Evolutionary conservation across 31 red algal genomes (phyloP).

Genomic region (Asparagopsis taxiformis): DNA sequence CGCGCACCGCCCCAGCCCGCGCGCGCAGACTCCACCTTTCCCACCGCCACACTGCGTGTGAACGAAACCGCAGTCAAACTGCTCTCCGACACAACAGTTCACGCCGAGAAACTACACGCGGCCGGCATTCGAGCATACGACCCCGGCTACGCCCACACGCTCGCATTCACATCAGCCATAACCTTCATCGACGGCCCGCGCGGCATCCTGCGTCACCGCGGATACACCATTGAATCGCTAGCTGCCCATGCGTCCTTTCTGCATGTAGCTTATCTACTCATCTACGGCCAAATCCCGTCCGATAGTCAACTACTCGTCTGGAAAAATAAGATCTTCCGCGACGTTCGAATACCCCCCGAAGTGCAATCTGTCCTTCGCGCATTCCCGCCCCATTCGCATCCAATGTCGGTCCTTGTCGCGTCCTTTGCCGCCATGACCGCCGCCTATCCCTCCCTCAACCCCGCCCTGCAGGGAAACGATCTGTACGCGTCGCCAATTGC

Average conservation of each 20-base stretch:
- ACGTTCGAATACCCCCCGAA: neutral
- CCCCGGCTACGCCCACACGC: constrained; percentile 93
- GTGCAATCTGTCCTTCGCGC: constrained; percentile 16
- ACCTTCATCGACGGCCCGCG: constrained; percentile 73
- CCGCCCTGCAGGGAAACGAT: constrained; percentile 43
- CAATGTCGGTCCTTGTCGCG: constrained; percentile 87
- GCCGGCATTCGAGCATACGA: constrained; percentile 72
- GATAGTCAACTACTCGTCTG: constrained; percentile 8
- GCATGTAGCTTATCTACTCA: constrained; percentile 61
- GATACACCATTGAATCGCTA: constrained; percentile 72
- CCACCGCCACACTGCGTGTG: no score
- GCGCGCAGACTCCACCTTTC: no score
- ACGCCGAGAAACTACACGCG: constrained; percentile 14
- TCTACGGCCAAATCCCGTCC: constrained; percentile 65
- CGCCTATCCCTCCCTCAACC: constrained; percentile 62
- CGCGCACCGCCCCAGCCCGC: no score
- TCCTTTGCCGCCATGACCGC: constrained; percentile 72
- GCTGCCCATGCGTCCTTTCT: constrained; percentile 59
- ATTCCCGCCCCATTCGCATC: constrained; percentile 66
- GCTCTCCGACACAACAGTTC: no score
- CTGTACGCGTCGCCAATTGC: constrained; percentile 30
- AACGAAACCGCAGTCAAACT: no score
- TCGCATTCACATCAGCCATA: constrained; percentile 49
- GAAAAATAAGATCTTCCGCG: neutral
- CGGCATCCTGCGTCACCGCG: constrained; percentile 72